Percentiles rank a stretch among this genome's conserved stretches.
Conservation (phyloP, 768 basidiomycete species). For the Dioszegia crocea region DNA sequence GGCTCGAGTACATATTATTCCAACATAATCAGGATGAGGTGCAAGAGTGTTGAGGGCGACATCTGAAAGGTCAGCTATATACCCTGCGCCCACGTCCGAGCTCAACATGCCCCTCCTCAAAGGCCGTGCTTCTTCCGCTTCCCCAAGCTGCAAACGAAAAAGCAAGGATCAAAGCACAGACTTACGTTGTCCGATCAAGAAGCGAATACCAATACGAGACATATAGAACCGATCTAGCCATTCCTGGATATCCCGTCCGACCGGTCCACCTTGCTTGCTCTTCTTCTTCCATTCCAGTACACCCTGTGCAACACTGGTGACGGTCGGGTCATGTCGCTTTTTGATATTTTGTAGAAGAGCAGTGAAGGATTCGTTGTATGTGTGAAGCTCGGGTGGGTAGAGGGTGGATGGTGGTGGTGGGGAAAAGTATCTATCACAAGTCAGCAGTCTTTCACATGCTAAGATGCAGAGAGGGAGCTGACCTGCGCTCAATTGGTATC, state of each 20-base stretch:
- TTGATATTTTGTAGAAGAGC: conserved; percentile 82
- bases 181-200: conserved; percentile 92
- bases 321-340: conserved; percentile 90
- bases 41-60: conserved; percentile 90
- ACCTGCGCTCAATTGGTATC: conserved; percentile 82
- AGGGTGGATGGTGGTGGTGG: conserved; percentile 61
- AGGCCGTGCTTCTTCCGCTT: no score
- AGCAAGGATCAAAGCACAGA: background rate
- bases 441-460: no score
- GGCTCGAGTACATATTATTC: conserved; percentile 92
- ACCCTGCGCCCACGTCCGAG: no score
- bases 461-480: conserved; percentile 26
- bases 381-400: conserved; percentile 90
- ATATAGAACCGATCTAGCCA: conserved; percentile 98
- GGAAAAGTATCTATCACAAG: conserved; percentile 71
- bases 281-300: conserved; percentile 91
- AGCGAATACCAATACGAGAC: conserved; percentile 74
- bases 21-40: conserved; percentile 84
- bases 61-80: conserved; percentile 54
- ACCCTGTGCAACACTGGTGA: conserved; percentile 87
- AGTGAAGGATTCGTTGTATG: conserved; percentile 90
- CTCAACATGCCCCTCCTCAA: no score
- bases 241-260: conserved; percentile 70
- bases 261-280: conserved; percentile 54
- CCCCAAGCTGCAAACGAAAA: no score